Evolutionary conservation across 1,284 basidiomycete species (phyloP), one percentile per base, ranked within the genome.

Genomic region (Rhizoctonia solani): DNA sequence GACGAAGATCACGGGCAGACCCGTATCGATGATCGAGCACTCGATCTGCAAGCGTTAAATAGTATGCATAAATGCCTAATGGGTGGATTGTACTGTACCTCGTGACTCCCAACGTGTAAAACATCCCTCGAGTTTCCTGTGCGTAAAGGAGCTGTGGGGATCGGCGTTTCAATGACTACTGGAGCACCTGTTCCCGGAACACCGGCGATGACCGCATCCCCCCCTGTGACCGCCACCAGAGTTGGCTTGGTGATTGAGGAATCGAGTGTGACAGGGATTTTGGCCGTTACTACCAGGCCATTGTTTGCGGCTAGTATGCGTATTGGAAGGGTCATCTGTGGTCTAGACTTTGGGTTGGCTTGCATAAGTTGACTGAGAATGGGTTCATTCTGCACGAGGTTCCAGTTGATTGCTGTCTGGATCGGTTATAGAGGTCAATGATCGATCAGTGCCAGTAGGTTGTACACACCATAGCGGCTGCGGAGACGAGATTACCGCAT

Each of bases 401-500:
- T 65, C 61, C 61, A 65, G 61, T 65, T 65, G 23, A 65, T 53
- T 5, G 61, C 61, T 30, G 61, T 65, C 61, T 65, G 34, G 19
- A n/a, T 16, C 16, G 29, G 44, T n/a, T n/a, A n/a, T n/a, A n/a
- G n/a, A n/a, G n/a, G n/a, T n/a, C n/a, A 23, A 37, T 65, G 16
- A 32, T 4, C 21, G 29, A 30, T 16, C 30, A n/a, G 27, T 34
- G 4, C 34, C n/a, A 14, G 25, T 16, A 29, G 14, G 41, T 8
- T n/a, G 11, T 8, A 41, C 50, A 21, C 44, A 65, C 61, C 61
- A 65, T 65, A 4, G 68, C 68, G 21, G 53, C 67, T 27, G 63
- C 58, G 14, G 65, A 56, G 6, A 68, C 69, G 3, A 63, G 63
- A 25, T 66, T 58, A 37, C 46, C 87, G 71, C 87, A 89, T 72